Base-by-base conservation (phyloP, 495 filamentous ascomycete species). In the Xylaria castorea region DNA sequence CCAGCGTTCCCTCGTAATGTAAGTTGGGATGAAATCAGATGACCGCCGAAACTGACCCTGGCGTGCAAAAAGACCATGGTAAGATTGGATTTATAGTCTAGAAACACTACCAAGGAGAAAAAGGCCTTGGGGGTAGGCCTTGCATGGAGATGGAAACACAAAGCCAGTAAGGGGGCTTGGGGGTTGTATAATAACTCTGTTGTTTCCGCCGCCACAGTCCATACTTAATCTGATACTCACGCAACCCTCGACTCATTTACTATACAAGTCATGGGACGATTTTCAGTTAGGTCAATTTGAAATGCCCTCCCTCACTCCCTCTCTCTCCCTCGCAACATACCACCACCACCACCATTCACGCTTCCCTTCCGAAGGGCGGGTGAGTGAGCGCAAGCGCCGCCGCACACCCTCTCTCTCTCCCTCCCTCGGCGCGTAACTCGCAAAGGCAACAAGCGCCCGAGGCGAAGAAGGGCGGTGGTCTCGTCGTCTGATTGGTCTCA, bases 381-480 rank as follows among this genome's bases (percentile, higher is more conserved):
- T 8, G 32, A 14, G 57, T 2, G 32, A 20, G 55, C 16, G 27
- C 64, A 66, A 53, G 46, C 64, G 64, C 46, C 9, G 32, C 16
- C 64, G 44, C 27, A 50, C 25, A n/a, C n/a, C n/a, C n/a, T n/a
- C n/a, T n/a, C n/a, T n/a, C n/a, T n/a, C n/a, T n/a, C n/a, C 4
- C 40, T 22, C 44, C 30, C 48, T 67, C 51, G 58, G 69, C 69
- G 69, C 69, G 60, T 71, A 71, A 27, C 22, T 48, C 46, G 14
- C 25, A 1, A 3, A 30, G 32, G 18, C 18, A 18, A 34, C 53
- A 64, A 71, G 60, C 69, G 69, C 69, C 46, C 48, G 14, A 55
- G 50, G 44, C 66, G 66, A 68, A 51, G 66, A 68, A 68, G 60
- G 20, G 34, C 32, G 48, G 67, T 25, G 34, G 46, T 34, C 16